Conservation (phyloP, 345 rosid genomes). For the Linum usitatissimum region DNA sequence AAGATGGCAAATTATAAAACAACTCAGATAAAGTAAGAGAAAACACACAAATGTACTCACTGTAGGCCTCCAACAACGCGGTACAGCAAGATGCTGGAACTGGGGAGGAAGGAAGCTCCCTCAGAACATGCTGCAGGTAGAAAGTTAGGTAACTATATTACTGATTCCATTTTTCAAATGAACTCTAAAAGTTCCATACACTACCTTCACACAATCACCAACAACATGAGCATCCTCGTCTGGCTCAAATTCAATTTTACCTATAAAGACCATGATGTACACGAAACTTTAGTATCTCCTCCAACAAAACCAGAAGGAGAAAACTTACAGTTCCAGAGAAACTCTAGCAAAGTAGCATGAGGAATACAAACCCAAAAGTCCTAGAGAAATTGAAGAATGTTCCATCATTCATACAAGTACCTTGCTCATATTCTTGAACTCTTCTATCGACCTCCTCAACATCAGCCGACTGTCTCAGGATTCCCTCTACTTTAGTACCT, state of each 20-base stretch:
- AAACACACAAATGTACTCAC: constrained; percentile 37
- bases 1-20: not conserved
- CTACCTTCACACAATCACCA: constrained; percentile 97
- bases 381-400: no score
- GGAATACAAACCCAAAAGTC: not conserved
- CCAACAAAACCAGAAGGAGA: not conserved
- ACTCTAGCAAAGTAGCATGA: constrained; percentile 13
- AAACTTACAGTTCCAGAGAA: not conserved
- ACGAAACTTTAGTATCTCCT: not conserved
- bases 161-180: constrained; percentile 7
- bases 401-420: constrained; percentile 20
- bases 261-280: constrained; percentile 24
- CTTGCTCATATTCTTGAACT: constrained; percentile 92
- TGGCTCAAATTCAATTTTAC: constrained; percentile 69
- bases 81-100: constrained; percentile 97
- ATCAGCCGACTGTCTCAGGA: constrained; percentile 87
- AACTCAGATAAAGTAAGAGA: not conserved
- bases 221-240: constrained; percentile 97
- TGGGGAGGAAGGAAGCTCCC: constrained; percentile 98
- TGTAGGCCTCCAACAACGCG: constrained; percentile 89
- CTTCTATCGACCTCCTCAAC: constrained; percentile 95
- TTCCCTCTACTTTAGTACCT: constrained; percentile 88
- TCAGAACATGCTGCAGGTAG: constrained; percentile 69
- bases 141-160: constrained; percentile 17
- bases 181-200: constrained; percentile 12